Percentiles rank a stretch among this genome's conserved stretches.
Evolutionary conservation across 805 yeast species (phyloP).

Genomic region (Metschnikowia orientalis): DNA sequence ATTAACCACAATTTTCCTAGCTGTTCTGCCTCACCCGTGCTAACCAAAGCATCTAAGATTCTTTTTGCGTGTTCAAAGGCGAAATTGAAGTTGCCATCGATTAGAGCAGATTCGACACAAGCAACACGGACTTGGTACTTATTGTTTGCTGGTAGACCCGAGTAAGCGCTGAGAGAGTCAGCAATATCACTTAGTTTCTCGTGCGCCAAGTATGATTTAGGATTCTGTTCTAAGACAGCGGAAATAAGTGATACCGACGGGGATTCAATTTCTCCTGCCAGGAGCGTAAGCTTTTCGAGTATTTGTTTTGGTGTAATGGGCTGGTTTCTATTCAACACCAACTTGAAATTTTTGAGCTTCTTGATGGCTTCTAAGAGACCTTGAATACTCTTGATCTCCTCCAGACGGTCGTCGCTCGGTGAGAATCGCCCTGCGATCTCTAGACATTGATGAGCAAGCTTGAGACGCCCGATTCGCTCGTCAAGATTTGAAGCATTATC

Average conservation of each 20-base stretch:
- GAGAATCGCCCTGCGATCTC: conserved; percentile 15
- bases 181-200: conserved; percentile 40
- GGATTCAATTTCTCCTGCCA: conserved; percentile 9
- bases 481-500: conserved; percentile 29
- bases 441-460: conserved; percentile 24
- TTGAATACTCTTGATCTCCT: conserved; percentile 22
- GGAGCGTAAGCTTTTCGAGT: conserved; percentile 10
- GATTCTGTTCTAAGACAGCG: conserved; percentile 50
- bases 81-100: conserved; percentile 54
- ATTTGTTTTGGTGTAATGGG: conserved; percentile 18
- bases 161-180: conserved; percentile 38
- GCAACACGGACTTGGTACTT: conserved; percentile 37
- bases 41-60: conserved; percentile 28
- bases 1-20: conserved; percentile 57
- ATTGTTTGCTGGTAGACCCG: conserved; percentile 24
- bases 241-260: conserved; percentile 29
- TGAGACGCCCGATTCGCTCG: conserved; percentile 29
- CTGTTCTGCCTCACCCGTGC: conserved; percentile 9
- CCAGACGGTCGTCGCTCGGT: conserved; percentile 7
- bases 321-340: conserved; percentile 15
- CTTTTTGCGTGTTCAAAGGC: conserved; percentile 46
- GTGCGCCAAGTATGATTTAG: conserved; percentile 43
- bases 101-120: conserved; percentile 66
- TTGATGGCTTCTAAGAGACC: conserved; percentile 36
- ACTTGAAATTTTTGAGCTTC: conserved; percentile 33